A percentile compares a stretch with the other conserved stretches of the same genome.
These are phyloP conservation scores for Biancaea sappan DNA, from an alignment of 306 rosid species.

Conservation along the genomic window DNA sequence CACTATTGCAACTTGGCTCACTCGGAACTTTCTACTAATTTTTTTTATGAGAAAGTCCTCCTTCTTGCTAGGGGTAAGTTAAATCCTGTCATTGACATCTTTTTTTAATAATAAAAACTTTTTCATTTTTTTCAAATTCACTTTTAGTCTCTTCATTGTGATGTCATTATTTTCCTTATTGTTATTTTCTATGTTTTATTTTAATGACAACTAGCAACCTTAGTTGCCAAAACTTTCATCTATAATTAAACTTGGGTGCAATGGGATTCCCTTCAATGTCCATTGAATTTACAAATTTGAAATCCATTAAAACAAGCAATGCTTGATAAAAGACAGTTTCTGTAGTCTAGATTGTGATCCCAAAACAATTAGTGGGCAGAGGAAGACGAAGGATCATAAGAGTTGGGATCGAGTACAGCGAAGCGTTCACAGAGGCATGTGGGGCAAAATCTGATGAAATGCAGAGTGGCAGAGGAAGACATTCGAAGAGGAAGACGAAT, in stretches of 20 bases:
- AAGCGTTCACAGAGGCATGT: no score
- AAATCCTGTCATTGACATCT: not conserved
- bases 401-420: no score
- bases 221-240: not conserved
- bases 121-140: no score
- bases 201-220: not conserved
- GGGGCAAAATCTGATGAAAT: no score
- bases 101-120: no score
- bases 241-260: slow-evolving; percentile 5
- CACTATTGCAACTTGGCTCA: slow-evolving; percentile 78
- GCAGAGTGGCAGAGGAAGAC: no score
- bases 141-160: not conserved
- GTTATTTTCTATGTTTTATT: not conserved
- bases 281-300: not conserved
- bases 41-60: slow-evolving; percentile 91
- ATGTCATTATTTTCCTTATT: not conserved
- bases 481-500: no score
- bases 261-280: not conserved
- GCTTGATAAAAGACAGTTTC: not conserved
- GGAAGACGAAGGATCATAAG: no score
- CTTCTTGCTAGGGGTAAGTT: slow-evolving; percentile 92
- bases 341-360: not conserved
- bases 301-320: slow-evolving; percentile 11
- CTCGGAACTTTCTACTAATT: slow-evolving; percentile 90
- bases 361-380: not conserved